A percentile compares a stretch with the other conserved stretches of the same genome.
Conservation (phyloP, 2,329 filamentous ascomycete genomes). For the Trichoderma breve region DNA sequence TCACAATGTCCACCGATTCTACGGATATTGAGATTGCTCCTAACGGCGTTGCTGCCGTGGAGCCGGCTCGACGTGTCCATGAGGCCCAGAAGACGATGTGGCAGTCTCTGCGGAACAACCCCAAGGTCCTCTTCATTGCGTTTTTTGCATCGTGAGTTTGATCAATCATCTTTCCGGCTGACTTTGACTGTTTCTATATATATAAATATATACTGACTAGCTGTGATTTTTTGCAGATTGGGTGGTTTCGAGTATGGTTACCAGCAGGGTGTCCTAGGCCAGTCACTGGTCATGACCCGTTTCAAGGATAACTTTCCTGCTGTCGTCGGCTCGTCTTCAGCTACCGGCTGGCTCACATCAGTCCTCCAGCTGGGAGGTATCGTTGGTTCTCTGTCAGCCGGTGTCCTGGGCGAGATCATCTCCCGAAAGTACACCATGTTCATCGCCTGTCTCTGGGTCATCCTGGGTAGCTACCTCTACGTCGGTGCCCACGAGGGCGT, state of each 20-base stretch:
- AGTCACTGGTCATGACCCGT: conserved; percentile 52
- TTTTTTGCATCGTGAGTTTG: conserved; percentile 40
- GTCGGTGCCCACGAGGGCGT: conserved; percentile 56
- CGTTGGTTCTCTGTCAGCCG: conserved; percentile 67
- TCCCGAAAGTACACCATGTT: conserved; percentile 69
- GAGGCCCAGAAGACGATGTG: conserved; percentile 25
- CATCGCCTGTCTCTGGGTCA: conserved; percentile 64
- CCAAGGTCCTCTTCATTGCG: conserved; percentile 40
- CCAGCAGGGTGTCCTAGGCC: conserved; percentile 54
- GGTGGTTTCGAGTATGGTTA: conserved; percentile 54
- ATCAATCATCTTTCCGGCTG: background rate
- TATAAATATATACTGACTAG: background rate
- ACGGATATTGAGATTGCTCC: conserved; percentile 21
- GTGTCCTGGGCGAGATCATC: conserved; percentile 67
- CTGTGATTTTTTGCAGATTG: conserved; percentile 33
- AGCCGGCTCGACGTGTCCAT: conserved; percentile 22
- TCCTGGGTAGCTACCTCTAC: conserved; percentile 68
- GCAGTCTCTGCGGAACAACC: conserved; percentile 35
- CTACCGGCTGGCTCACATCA: conserved; percentile 59
- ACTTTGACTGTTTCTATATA: background rate
- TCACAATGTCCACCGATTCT: conserved; percentile 19
- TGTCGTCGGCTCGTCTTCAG: conserved; percentile 44
- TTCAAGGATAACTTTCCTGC: conserved; percentile 50
- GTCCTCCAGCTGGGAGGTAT: conserved; percentile 76
- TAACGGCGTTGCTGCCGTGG: conserved; percentile 19